Evolutionary conservation across 352 stramenopile species (phyloP), one percentile per base, ranked within the genome.

Genomic region (Pythium periplocum): DNA sequence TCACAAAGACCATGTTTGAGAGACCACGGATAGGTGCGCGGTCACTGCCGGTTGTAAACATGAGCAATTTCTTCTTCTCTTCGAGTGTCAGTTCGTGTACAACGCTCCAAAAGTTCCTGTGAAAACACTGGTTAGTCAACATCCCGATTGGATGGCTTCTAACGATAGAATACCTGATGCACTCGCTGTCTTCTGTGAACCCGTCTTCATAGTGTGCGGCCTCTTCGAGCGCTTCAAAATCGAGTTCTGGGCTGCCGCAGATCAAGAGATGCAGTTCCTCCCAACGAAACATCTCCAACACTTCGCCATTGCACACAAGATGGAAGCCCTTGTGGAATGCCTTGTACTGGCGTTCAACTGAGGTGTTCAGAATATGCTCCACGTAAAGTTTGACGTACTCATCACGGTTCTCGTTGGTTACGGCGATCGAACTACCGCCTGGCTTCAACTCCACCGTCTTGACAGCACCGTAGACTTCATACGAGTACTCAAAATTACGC

Each of bases 21-120:
- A 96, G 69, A 1, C 86, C 87, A 26, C 80, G 71, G 34, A 96
- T 93, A 3, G 87, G 87, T 4, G 89, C 79, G 36, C 85, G 80
- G 59, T 95, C 86, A 48, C 83, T 93, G 8, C 87, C 87, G 6
- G 86, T 96, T 10, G 68, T 81, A 51, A 96, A 96, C 50, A 81
- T 80, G 36, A 96, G 62, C 40, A 96, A 54, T 59, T 92, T 86
- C 60, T 90, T 90, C 67, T 94, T 94, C 49, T 94, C 78, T 45
- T 89, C 78, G 11, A 91, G 65, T 35, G 72, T 68, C 45, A 94
- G 69, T 26, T 78, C 76, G 53, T 92, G 81, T n/a, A 94, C 78
- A 7, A 94, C 67, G 17, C 71, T 77, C 84, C 84, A 94, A 55
- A 94, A 92, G 61, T 86, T 64, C 51, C 78, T 90, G 46, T 11